Evolutionary conservation across 148 eudicot genomes (phyloP), one percentile per base, ranked within the genome.

Genomic region (Cornus florida): DNA sequence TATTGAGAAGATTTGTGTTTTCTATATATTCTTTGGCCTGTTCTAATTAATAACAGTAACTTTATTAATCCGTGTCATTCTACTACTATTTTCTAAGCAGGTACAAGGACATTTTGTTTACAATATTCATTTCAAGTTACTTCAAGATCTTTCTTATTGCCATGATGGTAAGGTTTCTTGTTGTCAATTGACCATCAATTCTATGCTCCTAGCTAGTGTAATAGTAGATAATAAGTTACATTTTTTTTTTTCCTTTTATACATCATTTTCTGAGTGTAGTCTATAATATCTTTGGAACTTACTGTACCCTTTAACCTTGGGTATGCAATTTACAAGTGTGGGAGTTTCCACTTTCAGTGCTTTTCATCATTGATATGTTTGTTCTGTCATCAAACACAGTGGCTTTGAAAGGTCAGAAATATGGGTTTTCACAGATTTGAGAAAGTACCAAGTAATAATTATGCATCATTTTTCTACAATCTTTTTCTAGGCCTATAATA

Each of bases 361-460:
- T 90, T 65, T 85, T 86, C 75, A 87, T 92, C 68, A 75, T 82
- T 82, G 97, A 94, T 79, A 77, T 90, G 77, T 84, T 93, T 80
- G 93, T 95, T 62, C 77, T 92, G 83, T 92, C 97, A 19, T 95
- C 98, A 9, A 95, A 95, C 75, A 57, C 86, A 20, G 92, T 95
- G 84, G 97, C 97, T 78, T 85, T 95, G 73, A 82, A 83, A 75
- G 91, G 90, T 88, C 31, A 68, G 84, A 46, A 68, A 19, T 62
- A 43, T 43, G 10, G 48, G 59, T 11, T 53, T 16, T 53, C 12
- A 12, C 59, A 53, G 16, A 11, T 12, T 53, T 53, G 14, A 16
- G 59, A 53, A 53, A 16, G 19, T 53, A 2, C 2, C 19, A 53
- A 12, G 7, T 53, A 16, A 53, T 11, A 12, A n/a, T n/a, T 53